Conservation (phyloP, 2,329 filamentous ascomycete genomes). For the Verticillium klebahnii region DNA sequence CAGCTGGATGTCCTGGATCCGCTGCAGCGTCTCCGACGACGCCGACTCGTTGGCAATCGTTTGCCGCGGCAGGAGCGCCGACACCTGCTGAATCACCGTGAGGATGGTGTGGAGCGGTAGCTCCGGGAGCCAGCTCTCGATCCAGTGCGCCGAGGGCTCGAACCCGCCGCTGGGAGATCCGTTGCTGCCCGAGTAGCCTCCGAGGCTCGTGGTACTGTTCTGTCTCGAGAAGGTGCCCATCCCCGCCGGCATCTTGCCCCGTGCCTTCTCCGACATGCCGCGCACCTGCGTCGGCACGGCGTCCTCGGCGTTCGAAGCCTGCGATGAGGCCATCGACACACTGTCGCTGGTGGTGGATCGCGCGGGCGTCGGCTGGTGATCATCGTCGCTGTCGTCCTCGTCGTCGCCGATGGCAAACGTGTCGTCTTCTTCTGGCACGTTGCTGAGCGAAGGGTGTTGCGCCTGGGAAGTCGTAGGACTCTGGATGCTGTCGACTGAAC, state of each 20-base stretch:
- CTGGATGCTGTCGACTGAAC: slow-evolving; percentile 63
- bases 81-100: slow-evolving; percentile 65
- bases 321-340: slow-evolving; percentile 62
- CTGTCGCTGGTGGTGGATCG: slow-evolving; percentile 61
- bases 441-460: slow-evolving; percentile 60
- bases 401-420: slow-evolving; percentile 88
- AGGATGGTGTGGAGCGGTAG: slow-evolving; percentile 84
- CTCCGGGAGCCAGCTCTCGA: slow-evolving; percentile 90
- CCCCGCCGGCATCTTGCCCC: slow-evolving; percentile 90
- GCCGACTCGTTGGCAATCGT: slow-evolving; percentile 36
- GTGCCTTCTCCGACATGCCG: slow-evolving; percentile 95
- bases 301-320: slow-evolving; percentile 65
- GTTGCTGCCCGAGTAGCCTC: slow-evolving; percentile 52
- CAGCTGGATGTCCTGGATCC: slow-evolving; percentile 58
- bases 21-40: slow-evolving; percentile 42
- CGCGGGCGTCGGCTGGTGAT: slow-evolving; percentile 50
- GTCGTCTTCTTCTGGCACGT: slow-evolving; percentile 62
- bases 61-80: slow-evolving; percentile 51
- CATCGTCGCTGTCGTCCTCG: slow-evolving; percentile 55
- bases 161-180: slow-evolving; percentile 60
- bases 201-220: slow-evolving; percentile 81
- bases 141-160: slow-evolving; percentile 77
- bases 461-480: slow-evolving; percentile 55
- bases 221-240: slow-evolving; percentile 80
- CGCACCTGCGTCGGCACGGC: slow-evolving; percentile 76